Evolutionary conservation across 768 basidiomycete species (phyloP).

Genomic region (Mrakia blollopis): DNA sequence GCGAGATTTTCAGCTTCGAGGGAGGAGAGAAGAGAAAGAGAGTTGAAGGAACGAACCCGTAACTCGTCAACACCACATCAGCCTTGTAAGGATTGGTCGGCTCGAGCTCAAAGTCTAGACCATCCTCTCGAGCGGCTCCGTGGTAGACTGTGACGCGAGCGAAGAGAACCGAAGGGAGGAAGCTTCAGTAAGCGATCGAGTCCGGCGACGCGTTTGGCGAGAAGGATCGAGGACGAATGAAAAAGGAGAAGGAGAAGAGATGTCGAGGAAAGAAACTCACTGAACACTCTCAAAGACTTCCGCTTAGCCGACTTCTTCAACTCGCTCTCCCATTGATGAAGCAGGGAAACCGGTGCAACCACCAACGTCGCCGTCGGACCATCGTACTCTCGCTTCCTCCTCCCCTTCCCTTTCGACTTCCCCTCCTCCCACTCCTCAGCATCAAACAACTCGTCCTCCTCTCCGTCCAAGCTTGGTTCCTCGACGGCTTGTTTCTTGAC

Average conservation of each 20-base stretch:
- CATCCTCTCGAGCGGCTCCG: not conserved
- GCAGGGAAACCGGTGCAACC: slow-evolving; percentile 83
- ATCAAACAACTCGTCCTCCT: slow-evolving; percentile 18
- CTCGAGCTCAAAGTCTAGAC: slow-evolving; percentile 15
- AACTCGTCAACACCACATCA: slow-evolving; percentile 20
- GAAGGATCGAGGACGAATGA: too few species aligned
- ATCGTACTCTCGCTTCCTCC: not conserved
- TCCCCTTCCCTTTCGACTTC: not conserved
- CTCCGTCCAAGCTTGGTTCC: not conserved
- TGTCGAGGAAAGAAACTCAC: not conserved
- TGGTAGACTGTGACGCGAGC: slow-evolving; percentile 27
- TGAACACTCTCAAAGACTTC: slow-evolving; percentile 58
- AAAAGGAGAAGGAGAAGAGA: not conserved
- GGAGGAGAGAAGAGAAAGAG: not conserved
- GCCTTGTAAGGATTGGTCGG: slow-evolving; percentile 26
- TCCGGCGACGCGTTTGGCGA: not conserved
- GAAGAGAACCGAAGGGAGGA: not conserved
- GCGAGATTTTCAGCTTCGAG: too few species aligned
- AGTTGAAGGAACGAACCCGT: not conserved
- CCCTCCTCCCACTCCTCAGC: slow-evolving; percentile 8
- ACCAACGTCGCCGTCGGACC: slow-evolving; percentile 65
- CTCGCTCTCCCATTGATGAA: slow-evolving; percentile 92
- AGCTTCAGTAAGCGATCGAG: not conserved
- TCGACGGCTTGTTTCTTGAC: not conserved
- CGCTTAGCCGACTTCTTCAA: slow-evolving; percentile 74